These are phyloP conservation scores for Infundibulicybe gibba DNA, from an alignment of 768 basidiomycete species.

Conservation along the genomic window DNA sequence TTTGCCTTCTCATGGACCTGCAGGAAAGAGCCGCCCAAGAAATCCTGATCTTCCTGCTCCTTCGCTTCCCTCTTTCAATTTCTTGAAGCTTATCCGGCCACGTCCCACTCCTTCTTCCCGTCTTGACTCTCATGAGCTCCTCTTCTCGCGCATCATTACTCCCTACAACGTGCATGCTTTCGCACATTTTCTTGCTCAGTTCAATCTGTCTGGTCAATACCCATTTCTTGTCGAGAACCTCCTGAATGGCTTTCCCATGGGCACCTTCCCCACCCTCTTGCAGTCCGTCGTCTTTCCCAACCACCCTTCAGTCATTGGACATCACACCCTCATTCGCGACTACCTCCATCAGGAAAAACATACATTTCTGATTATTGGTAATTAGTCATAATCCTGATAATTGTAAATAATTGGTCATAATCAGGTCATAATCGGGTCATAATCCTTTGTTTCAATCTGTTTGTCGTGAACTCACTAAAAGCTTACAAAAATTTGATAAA, in stretches of 20 bases:
- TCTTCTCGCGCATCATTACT: constrained; percentile 19
- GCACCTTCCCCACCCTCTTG: constrained; percentile 20
- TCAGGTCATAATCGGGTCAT: no score
- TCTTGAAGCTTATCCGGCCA: constrained; percentile 10
- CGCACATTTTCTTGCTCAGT: constrained; percentile 12
- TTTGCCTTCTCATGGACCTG: constrained; percentile 22
- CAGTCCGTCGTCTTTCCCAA: constrained; percentile 16
- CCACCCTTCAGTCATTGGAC: constrained; percentile 7
- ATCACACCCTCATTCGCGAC: constrained; percentile 8
- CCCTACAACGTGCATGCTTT: constrained; percentile 28
- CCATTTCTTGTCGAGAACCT: constrained; percentile 26
- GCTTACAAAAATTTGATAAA: no score
- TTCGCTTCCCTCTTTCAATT: constrained; percentile 13
- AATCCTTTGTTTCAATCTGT: no score
- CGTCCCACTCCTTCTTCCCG: constrained; percentile 6
- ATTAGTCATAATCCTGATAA: no score
- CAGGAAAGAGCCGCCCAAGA: constrained; percentile 3
- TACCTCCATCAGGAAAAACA: no score
- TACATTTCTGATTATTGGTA: no score
- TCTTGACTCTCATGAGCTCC: constrained; percentile 4
- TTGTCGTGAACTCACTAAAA: no score
- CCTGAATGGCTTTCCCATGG: constrained; percentile 25
- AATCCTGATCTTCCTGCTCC: background rate
- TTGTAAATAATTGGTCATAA: no score
- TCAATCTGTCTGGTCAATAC: constrained; percentile 17